phyloP scores from a whole-genome alignment of 1,284 basidiomycete genomes.

The Moesziomyces sp. region DNA sequence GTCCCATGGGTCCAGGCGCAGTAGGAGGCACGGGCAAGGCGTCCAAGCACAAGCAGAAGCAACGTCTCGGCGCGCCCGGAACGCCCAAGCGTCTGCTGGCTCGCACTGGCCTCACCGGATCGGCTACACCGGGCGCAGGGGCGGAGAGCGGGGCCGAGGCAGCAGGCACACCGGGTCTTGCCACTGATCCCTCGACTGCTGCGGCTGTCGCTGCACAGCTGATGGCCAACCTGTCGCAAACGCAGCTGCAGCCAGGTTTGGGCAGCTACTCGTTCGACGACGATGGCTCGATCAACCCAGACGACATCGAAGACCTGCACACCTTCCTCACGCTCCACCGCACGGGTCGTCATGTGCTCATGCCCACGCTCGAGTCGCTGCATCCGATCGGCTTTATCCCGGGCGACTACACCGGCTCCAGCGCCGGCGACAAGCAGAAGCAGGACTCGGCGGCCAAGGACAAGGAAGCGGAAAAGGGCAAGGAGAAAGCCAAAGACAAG shows the following conservation, averaged over 20 bases:
- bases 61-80: slow-evolving; percentile 40
- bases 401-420: slow-evolving; percentile 22
- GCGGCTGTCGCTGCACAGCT: slow-evolving; percentile 31
- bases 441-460: slow-evolving; percentile 19
- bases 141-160: background rate
- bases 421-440: slow-evolving; percentile 21
- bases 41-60: slow-evolving; percentile 39
- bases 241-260: slow-evolving; percentile 16
- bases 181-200: slow-evolving; percentile 3
- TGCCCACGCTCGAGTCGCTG: slow-evolving; percentile 55
- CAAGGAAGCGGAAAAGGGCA: slow-evolving; percentile 13
- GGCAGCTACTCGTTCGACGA: slow-evolving; percentile 40
- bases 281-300: slow-evolving; percentile 54
- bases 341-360: slow-evolving; percentile 25
- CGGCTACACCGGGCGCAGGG: slow-evolving; percentile 19
- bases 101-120: slow-evolving; percentile 13
- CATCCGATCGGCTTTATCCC: slow-evolving; percentile 43
- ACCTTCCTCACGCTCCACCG: slow-evolving; percentile 46
- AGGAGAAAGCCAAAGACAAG: slow-evolving; percentile 31
- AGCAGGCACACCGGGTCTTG: slow-evolving; percentile 3
- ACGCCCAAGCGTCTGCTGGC: slow-evolving; percentile 40
- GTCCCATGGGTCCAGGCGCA: slow-evolving; percentile 21
- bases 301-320: slow-evolving; percentile 47
- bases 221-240: slow-evolving; percentile 26
- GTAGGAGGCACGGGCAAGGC: slow-evolving; percentile 16